Percentiles rank a stretch among this genome's conserved stretches.
phyloP scores from a whole-genome alignment of 257 asterid genomes.

The Rehmannia glutinosa region DNA sequence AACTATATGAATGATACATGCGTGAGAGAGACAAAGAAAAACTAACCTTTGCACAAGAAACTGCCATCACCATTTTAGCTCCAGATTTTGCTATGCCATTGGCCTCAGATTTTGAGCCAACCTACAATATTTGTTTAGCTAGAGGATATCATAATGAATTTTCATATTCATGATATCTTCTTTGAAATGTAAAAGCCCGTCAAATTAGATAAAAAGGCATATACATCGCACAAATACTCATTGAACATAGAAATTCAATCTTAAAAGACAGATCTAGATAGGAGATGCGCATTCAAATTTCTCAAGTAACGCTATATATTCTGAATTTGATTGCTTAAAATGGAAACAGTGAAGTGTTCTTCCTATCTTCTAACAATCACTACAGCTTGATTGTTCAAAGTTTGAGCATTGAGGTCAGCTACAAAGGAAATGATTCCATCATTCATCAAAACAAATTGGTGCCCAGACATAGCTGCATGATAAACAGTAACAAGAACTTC shows the following conservation, averaged over 20 bases:
- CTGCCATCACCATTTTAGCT: constrained; percentile 99
- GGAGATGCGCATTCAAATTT: background rate
- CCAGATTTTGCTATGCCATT: constrained; percentile 98
- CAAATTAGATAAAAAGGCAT: no score
- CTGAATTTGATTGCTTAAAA: background rate
- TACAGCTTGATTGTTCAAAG: background rate
- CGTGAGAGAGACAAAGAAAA: background rate
- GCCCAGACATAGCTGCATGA: constrained; percentile 3
- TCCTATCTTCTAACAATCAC: background rate
- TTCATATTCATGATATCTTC: background rate
- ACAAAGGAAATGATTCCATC: background rate
- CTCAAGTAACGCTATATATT: no score
- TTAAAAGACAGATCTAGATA: constrained; percentile 3
- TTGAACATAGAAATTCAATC: background rate
- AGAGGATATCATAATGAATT: background rate
- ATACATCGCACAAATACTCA: background rate
- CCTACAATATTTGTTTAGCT: constrained; percentile 45
- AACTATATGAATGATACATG: background rate
- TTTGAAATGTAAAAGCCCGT: background rate
- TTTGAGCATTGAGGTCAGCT: background rate
- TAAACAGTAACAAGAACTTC: background rate
- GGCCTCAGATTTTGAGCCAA: constrained; percentile 98
- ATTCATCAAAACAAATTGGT: no score
- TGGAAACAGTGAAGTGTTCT: background rate
- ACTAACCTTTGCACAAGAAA: constrained; percentile 93